Evolutionary conservation across 768 basidiomycete species (phyloP).

Genomic region (Tulasnella sp.): DNA sequence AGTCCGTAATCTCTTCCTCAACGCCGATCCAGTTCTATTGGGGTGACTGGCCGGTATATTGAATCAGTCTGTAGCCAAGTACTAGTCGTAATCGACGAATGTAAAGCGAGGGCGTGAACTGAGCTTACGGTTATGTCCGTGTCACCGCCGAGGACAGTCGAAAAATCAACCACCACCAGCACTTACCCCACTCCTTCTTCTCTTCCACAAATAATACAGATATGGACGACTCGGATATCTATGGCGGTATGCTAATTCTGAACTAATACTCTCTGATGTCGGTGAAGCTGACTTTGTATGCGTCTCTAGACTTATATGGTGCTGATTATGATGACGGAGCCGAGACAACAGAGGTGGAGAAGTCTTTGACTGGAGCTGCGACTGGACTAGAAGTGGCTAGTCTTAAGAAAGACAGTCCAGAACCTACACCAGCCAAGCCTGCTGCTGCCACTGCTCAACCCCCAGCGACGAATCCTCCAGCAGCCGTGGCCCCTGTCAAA

Average conservation of each 20-base stretch:
- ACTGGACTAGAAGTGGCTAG: slow-evolving; percentile 36
- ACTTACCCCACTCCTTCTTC: no score
- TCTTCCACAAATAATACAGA: no score
- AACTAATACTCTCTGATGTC: neutral
- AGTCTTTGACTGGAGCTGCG: slow-evolving; percentile 29
- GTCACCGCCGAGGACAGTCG: no score
- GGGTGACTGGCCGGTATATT: no score
- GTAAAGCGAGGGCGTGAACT: no score
- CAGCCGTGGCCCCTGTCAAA: neutral
- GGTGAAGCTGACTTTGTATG: neutral
- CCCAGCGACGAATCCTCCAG: neutral
- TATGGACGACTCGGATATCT: slow-evolving; percentile 65
- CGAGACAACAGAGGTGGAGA: neutral
- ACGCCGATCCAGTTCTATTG: no score
- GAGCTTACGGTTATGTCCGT: no score
- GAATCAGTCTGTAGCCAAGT: no score
- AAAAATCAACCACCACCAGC: no score
- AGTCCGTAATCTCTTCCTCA: no score
- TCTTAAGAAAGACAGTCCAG: slow-evolving; percentile 24
- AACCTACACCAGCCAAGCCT: slow-evolving; percentile 23
- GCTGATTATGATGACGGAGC: slow-evolving; percentile 27
- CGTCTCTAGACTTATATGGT: slow-evolving; percentile 50
- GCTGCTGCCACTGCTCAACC: slow-evolving; percentile 1
- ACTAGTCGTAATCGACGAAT: no score
- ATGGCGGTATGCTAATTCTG: slow-evolving; percentile 50